A percentile compares a stretch with the other conserved stretches of the same genome.
These are phyloP conservation scores for Phytophthora uliginosa DNA, from an alignment of 352 stramenopile genomes.

Conservation along the genomic window DNA sequence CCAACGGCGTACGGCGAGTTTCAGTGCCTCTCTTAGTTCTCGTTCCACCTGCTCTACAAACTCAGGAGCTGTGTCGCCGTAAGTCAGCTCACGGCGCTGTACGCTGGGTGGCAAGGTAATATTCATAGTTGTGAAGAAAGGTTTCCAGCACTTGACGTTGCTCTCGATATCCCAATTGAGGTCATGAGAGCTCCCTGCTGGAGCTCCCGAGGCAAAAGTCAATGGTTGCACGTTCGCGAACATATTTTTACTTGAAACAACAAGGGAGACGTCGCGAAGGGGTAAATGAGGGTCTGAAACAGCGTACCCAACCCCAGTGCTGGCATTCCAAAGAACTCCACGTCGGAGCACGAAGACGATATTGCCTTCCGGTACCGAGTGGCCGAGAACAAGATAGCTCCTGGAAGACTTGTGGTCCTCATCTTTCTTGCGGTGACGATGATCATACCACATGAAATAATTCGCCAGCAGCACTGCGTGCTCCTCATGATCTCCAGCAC, in stretches of 20 bases:
- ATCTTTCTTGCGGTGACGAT: constrained; percentile 33
- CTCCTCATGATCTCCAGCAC: constrained; percentile 91
- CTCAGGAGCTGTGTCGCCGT: constrained; percentile 59
- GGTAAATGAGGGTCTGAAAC: constrained; percentile 85
- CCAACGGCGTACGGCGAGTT: constrained; percentile 91
- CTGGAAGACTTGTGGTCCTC: constrained; percentile 21
- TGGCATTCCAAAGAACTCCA: constrained; percentile 92
- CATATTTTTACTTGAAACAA: constrained; percentile 92
- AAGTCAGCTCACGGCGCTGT: constrained; percentile 70
- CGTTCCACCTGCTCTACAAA: constrained; percentile 80
- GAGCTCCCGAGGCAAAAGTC: background rate
- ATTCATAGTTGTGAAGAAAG: constrained; percentile 70
- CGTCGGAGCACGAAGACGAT: constrained; percentile 88
- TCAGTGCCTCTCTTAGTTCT: constrained; percentile 86
- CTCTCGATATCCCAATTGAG: constrained; percentile 88
- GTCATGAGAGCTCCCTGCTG: constrained; percentile 47
- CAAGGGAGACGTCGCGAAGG: constrained; percentile 84
- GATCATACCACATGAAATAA: constrained; percentile 91
- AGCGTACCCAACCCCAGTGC: constrained; percentile 81
- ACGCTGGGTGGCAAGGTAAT: constrained; percentile 37
- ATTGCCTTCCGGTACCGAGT: constrained; percentile 86
- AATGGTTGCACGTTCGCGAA: constrained; percentile 90
- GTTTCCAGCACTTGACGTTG: constrained; percentile 87
- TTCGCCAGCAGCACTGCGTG: constrained; percentile 95
- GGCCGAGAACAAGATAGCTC: constrained; percentile 92